phyloP scores from a whole-genome alignment of 495 filamentous ascomycete species.

The Margaritispora aquatica region DNA sequence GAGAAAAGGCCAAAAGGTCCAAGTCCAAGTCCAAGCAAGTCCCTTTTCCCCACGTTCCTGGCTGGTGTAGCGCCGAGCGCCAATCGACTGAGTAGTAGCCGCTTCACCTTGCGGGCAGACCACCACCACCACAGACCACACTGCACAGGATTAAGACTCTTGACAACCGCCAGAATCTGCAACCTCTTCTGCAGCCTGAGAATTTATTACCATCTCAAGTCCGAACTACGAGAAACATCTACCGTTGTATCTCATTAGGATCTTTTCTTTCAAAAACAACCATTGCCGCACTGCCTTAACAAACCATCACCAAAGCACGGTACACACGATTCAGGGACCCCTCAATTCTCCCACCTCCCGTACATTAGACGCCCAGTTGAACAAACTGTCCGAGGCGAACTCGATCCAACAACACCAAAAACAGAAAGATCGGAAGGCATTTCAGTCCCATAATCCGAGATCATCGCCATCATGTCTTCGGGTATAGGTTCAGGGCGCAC shows the following conservation, averaged over 20 bases:
- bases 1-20: background rate
- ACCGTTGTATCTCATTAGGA: too few relatives aligned
- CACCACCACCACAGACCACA: background rate
- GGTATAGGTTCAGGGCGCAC: slow-evolving; percentile 73
- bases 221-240: background rate
- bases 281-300: too few relatives aligned
- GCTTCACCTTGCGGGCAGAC: background rate
- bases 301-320: background rate
- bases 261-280: too few relatives aligned
- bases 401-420: background rate
- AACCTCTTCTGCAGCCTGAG: slow-evolving; percentile 9
- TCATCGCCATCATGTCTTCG: slow-evolving; percentile 41
- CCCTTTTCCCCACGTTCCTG: slow-evolving; percentile 8
- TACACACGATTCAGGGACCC: background rate
- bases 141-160: background rate
- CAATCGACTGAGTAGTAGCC: background rate
- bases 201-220: background rate
- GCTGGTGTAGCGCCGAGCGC: slow-evolving; percentile 4
- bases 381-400: background rate
- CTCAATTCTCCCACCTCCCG: background rate
- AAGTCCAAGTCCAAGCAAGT: too few relatives aligned
- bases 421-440: background rate
- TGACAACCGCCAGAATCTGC: background rate
- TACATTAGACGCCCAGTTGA: background rate
- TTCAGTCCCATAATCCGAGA: background rate